These are phyloP conservation scores for Mortierella sp. DNA, from an alignment of 371 early-diverging fungal species.

Conservation along the genomic window DNA sequence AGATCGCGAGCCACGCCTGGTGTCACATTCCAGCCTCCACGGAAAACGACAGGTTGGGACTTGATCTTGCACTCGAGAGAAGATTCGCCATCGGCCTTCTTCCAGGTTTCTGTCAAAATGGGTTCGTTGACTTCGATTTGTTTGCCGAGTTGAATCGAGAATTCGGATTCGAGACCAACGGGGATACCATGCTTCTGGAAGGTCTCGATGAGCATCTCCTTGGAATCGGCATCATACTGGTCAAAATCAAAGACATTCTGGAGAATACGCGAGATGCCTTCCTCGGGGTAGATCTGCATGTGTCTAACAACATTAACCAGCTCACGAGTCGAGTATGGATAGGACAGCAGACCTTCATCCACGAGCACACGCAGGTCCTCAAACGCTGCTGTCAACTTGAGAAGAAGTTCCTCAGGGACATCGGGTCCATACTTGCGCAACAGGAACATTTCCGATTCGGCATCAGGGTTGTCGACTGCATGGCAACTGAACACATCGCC, in stretches of 20 bases:
- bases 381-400: constrained; percentile 77
- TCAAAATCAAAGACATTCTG: constrained; percentile 91
- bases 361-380: constrained; percentile 78
- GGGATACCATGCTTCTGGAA: constrained; percentile 86
- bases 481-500: constrained; percentile 85
- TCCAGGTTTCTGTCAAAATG: constrained; percentile 71
- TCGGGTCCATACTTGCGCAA: constrained; percentile 80
- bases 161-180: constrained; percentile 77
- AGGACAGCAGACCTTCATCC: constrained; percentile 82
- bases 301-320: constrained; percentile 84
- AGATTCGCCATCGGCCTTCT: constrained; percentile 28
- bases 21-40: constrained; percentile 73
- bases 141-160: constrained; percentile 72
- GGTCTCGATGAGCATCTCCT: constrained; percentile 75
- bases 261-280: constrained; percentile 77
- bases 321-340: constrained; percentile 91
- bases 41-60: constrained; percentile 55
- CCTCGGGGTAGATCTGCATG: constrained; percentile 79
- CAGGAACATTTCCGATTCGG: constrained; percentile 78
- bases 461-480: constrained; percentile 85
- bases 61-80: constrained; percentile 51
- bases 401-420: constrained; percentile 73
- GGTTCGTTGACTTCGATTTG: constrained; percentile 64
- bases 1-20: constrained; percentile 66
- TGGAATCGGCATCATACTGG: constrained; percentile 73